phyloP scores from a whole-genome alignment of 2,329 filamentous ascomycete species.

The Clarireedia hainanense region DNA sequence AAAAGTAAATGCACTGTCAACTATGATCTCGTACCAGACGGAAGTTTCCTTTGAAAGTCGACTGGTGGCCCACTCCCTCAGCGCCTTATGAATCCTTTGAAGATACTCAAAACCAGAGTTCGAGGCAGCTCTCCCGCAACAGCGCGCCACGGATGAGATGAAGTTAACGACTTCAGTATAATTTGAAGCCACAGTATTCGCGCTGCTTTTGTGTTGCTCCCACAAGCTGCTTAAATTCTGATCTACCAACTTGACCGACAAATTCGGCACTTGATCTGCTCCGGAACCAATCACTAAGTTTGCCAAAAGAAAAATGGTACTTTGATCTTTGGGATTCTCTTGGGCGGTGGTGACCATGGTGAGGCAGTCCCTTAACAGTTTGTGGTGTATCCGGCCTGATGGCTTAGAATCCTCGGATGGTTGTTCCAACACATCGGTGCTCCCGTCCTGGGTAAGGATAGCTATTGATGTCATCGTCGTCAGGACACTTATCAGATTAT shows the following conservation, averaged over 20 bases:
- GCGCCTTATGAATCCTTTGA: conserved; percentile 29
- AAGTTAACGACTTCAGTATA: conserved; percentile 28
- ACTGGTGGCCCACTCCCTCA: conserved; percentile 13
- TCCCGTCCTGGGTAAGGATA: conserved; percentile 20
- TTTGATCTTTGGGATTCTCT: background rate
- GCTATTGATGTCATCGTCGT: conserved; percentile 34
- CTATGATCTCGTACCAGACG: conserved; percentile 23
- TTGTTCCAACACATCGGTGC: background rate
- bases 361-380: background rate
- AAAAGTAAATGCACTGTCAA: conserved; percentile 29
- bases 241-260: conserved; percentile 2
- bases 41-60: conserved; percentile 1
- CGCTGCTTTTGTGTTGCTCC: background rate
- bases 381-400: background rate
- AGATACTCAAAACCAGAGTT: conserved; percentile 31
- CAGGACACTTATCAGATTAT: conserved; percentile 36
- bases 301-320: conserved; percentile 17
- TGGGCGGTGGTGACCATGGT: background rate
- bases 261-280: background rate
- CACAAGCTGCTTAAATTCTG: background rate
- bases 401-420: background rate
- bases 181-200: background rate
- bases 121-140: conserved; percentile 35
- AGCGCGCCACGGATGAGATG: conserved; percentile 39
- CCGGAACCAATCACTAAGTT: conserved; percentile 13